Base-by-base conservation (phyloP, 2,329 filamentous ascomycete species). In the Chrysoporthe cubensis region DNA sequence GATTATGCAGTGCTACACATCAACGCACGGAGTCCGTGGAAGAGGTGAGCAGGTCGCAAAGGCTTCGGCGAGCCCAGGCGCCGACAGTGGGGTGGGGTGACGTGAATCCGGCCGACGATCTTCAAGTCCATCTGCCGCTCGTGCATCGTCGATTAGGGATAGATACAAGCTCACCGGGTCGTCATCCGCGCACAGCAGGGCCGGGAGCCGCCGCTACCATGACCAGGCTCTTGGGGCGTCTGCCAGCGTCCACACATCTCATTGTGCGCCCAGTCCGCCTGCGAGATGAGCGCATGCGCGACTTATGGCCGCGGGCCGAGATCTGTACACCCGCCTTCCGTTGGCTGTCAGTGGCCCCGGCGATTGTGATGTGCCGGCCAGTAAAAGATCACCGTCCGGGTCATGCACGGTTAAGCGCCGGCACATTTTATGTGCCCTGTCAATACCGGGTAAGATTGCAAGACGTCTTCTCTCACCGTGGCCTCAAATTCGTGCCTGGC, bases 261-360 rank as follows among this genome's bases (percentile, higher is more conserved):
- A 13, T 6, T 14, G 4, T 16, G 6, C 65, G 9, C 11, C 43
- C 13, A 32, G 11, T 50, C 48, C 59, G 26, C 50, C 44, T 67
- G 62, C 66, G 46, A 63, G 63, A 68, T 66, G 48, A 62, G 37
- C 59, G 34, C 21, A 50, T 68, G 66, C 58, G 57, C 58, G 64
- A 44, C 5, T 13, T 62, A 62, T 43, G 62, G 66, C 50, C 42
- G 56, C 62, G 66, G 62, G 40, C 62, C 57, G 62, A 46, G 44
- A 61, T 60, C 56, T 65, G 42, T 11, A 14, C 34, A 6, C 34
- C 16, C 32, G 16, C 40, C 54, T 37, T 52, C 50, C 50, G 54
- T 57, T 40, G 54, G 34, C 54, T 57, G 54, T 21, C 34, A 57
- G 54, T 40, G 32, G 34, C 54, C 54, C 26, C 54, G 16, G 16